Conservation (phyloP, 2,329 filamentous ascomycete species). For the Fusarium chuoi region DNA sequence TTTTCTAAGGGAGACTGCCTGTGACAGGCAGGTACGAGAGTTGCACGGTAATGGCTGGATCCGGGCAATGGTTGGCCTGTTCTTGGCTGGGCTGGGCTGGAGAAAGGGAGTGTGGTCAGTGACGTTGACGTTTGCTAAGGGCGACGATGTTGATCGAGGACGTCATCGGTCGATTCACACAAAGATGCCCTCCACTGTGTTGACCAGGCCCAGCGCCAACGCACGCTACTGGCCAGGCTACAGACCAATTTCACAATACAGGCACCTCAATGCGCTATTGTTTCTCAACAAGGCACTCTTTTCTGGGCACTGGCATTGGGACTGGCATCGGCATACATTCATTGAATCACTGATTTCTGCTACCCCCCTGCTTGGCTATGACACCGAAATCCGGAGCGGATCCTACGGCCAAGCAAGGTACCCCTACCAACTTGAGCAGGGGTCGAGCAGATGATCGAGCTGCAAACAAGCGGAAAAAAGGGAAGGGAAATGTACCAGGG, state of each 20-base stretch:
- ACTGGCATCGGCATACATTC: constrained; percentile 7
- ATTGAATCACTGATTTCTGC: constrained; percentile 24
- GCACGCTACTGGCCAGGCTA: constrained; percentile 5
- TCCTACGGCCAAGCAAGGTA: constrained; percentile 29
- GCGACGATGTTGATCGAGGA: constrained; percentile 44
- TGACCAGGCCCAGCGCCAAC: constrained; percentile 18
- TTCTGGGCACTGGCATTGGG: not conserved
- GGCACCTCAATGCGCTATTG: constrained; percentile 7
- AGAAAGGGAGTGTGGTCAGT: constrained; percentile 36
- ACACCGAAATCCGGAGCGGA: constrained; percentile 24
- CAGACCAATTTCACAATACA: not conserved
- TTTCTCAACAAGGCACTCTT: constrained; percentile 14
- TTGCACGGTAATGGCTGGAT: constrained; percentile 34
- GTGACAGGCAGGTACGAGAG: constrained; percentile 34
- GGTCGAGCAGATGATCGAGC: constrained; percentile 19
- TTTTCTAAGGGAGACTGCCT: constrained; percentile 19
- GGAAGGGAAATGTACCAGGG: constrained; percentile 5
- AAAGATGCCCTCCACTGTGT: constrained; percentile 6
- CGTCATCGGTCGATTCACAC: constrained; percentile 46
- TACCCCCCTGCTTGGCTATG: constrained; percentile 15
- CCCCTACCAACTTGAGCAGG: constrained; percentile 15
- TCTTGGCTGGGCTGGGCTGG: constrained; percentile 7
- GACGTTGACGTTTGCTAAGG: constrained; percentile 52
- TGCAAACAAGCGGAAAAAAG: constrained; percentile 6
- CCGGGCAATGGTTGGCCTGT: constrained; percentile 15